phyloP scores from a whole-genome alignment of 2,329 filamentous ascomycete genomes.

The Cytospora chrysosperma region DNA sequence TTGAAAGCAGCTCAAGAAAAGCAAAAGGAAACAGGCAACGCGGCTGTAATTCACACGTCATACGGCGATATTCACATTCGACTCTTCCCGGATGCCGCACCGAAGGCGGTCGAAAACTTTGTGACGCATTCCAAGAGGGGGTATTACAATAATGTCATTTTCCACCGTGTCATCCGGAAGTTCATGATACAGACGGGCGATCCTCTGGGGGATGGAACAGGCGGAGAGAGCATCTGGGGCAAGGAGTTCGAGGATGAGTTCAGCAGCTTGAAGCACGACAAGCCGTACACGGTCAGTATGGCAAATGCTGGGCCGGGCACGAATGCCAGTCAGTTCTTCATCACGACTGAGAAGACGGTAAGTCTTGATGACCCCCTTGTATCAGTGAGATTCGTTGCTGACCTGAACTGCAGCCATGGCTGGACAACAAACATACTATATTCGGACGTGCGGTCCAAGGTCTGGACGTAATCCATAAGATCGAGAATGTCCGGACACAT shows the following conservation, averaged over 20 bases:
- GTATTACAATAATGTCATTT: conserved; percentile 97
- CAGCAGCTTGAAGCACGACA: conserved; percentile 86
- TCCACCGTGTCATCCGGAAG: conserved; percentile 94
- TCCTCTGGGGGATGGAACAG: conserved; percentile 83
- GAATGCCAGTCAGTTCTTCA: conserved; percentile 97
- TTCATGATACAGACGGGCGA: conserved; percentile 97
- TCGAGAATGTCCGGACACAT: conserved; percentile 84
- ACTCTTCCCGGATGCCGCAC: conserved; percentile 88
- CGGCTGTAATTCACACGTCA: conserved; percentile 85
- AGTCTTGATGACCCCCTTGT: conserved; percentile 36
- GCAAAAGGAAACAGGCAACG: conserved; percentile 69
- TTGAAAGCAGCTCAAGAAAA: conserved; percentile 60
- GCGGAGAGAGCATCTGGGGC: conserved; percentile 92
- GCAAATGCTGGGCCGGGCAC: conserved; percentile 94
- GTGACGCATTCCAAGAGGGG: conserved; percentile 84
- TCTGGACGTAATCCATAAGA: conserved; percentile 91
- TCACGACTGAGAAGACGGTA: conserved; percentile 93
- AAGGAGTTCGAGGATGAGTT: conserved; percentile 92
- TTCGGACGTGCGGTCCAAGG: conserved; percentile 90
- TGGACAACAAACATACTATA: conserved; percentile 94
- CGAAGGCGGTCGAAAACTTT: conserved; percentile 96
- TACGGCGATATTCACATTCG: conserved; percentile 93
- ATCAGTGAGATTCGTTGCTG: conserved; percentile 26
- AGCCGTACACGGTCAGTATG: conserved; percentile 96
- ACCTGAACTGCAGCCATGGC: conserved; percentile 64